Evolutionary conservation across 345 rosid genomes (phyloP), one percentile per base, ranked within the genome.

Genomic region (Citropsis articulata): DNA sequence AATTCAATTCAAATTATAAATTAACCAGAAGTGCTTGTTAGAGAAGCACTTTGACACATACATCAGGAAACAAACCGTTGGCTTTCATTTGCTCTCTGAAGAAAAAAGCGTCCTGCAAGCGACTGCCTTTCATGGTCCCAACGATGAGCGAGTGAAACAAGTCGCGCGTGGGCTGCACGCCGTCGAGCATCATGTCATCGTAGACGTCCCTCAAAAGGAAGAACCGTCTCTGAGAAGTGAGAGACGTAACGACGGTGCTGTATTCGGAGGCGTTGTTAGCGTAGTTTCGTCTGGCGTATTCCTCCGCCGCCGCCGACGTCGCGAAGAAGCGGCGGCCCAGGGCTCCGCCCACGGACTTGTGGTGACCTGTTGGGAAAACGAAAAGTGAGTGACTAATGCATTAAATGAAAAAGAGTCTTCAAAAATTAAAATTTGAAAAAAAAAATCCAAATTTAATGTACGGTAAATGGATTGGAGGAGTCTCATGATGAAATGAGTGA

Each of bases 151-250:
- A 88, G 79, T 90, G 92, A 78, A 96, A 94, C 35, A 83, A 81
- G 72, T 94, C 98, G 75, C 93, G 82, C 40, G 85, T 86, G 16
- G 99, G 99, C 80, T 92, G 92, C 80, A 96, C 97, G 42, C 97
- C 98, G 78, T 96, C 99, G 70, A 96, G 85, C 91, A 88, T 80
- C 99, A 94, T 89, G 81, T 96, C 99, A 80, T 90, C 97, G 69
- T 91, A 91, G 18, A 83, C 98, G 81, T 94, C 98, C 80, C 94
- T 91, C 87, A 96, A 67, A 85, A 96, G 78, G 77, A 22, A 90
- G 73, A 77, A 73, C 89, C 91, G 92, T 82, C 97, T 90, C 79
- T 83, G 89, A 35, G 88, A 67, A 75, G 89, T 85, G 79, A 96
- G 73, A 68, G 98, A 89, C 56, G 83, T 75, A 30, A 94, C 77